Conservation (phyloP, 2,329 filamentous ascomycete species). For the Tolypocladium endophyticum region DNA sequence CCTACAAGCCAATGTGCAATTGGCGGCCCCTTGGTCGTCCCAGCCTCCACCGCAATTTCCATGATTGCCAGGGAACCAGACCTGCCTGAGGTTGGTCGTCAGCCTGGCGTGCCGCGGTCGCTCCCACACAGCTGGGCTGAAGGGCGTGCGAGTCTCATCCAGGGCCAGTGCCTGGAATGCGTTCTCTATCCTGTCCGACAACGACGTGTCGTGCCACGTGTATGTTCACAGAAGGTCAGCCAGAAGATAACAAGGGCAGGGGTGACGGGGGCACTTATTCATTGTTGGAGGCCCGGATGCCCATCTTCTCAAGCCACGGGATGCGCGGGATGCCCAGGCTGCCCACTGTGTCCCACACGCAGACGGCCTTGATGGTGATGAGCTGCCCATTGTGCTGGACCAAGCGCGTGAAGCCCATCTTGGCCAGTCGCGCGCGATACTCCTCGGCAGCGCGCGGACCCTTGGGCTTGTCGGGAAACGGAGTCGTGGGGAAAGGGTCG, state of each 20-base stretch:
- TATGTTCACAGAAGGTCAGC: constrained; percentile 28
- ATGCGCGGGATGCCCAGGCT: constrained; percentile 35
- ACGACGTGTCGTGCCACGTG: constrained; percentile 42
- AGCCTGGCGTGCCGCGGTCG: constrained; percentile 24
- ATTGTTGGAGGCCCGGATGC: constrained; percentile 31
- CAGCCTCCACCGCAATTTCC: constrained; percentile 62
- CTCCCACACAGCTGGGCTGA: constrained; percentile 46
- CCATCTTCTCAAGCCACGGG: constrained; percentile 32
- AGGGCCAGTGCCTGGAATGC: constrained; percentile 50
- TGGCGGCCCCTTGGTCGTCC: constrained; percentile 36
- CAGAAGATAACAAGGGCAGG: background rate
- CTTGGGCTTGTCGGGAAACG: constrained; percentile 38
- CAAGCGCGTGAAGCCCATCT: constrained; percentile 32
- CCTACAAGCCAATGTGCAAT: constrained; percentile 28
- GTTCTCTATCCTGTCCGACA: constrained; percentile 42
- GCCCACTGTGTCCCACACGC: constrained; percentile 37
- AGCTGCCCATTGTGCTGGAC: constrained; percentile 26
- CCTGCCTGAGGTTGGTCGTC: constrained; percentile 35
- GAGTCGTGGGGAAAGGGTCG: constrained; percentile 34
- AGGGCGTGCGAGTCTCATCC: constrained; percentile 44
- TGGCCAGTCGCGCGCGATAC: constrained; percentile 34
- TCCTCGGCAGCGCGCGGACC: constrained; percentile 27
- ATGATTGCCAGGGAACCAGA: constrained; percentile 64
- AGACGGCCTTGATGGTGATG: constrained; percentile 34
- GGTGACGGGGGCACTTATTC: constrained; percentile 28